Conservation (phyloP, 2,329 filamentous ascomycete genomes). For the Mollisia scopiformis region DNA sequence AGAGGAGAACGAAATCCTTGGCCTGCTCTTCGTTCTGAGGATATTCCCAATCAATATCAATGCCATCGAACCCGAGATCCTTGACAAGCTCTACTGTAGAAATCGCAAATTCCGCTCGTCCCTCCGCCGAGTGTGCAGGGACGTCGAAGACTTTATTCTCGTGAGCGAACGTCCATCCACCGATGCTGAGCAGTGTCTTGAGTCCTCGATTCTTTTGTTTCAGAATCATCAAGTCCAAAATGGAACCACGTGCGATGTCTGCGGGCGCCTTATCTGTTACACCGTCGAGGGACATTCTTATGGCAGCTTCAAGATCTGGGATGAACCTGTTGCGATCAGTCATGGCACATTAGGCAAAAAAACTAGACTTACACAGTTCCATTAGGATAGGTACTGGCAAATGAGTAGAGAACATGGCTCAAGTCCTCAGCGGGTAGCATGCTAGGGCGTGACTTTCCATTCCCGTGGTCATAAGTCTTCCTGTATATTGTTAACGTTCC, state of each 20-base stretch:
- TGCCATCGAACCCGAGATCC: slow-evolving; percentile 27
- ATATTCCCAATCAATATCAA: slow-evolving; percentile 32
- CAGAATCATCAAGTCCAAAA: slow-evolving; percentile 64
- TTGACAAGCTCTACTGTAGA: slow-evolving; percentile 19
- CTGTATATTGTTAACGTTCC: background rate
- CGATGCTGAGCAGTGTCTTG: slow-evolving; percentile 79
- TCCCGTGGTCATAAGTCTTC: background rate
- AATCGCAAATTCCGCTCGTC: slow-evolving; percentile 19
- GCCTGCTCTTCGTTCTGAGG: slow-evolving; percentile 14
- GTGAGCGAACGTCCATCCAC: slow-evolving; percentile 80
- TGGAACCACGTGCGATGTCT: background rate
- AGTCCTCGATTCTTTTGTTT: slow-evolving; percentile 79
- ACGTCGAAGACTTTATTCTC: slow-evolving; percentile 64
- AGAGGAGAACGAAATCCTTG: slow-evolving; percentile 29
- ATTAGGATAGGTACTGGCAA: slow-evolving; percentile 72
- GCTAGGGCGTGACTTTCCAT: slow-evolving; percentile 54
- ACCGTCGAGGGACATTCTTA: background rate
- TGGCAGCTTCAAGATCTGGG: slow-evolving; percentile 54
- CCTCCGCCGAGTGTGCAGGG: slow-evolving; percentile 63
- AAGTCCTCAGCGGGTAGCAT: slow-evolving; percentile 70
- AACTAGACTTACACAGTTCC: slow-evolving; percentile 66
- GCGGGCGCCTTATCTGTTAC: background rate
- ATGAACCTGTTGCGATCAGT: slow-evolving; percentile 49
- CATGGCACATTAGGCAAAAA: slow-evolving; percentile 49
- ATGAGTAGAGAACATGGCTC: slow-evolving; percentile 80